A percentile compares a stretch with the other conserved stretches of the same genome.
Evolutionary conservation across 2,329 filamentous ascomycete species (phyloP).

Genomic region (Knufia petricola): DNA sequence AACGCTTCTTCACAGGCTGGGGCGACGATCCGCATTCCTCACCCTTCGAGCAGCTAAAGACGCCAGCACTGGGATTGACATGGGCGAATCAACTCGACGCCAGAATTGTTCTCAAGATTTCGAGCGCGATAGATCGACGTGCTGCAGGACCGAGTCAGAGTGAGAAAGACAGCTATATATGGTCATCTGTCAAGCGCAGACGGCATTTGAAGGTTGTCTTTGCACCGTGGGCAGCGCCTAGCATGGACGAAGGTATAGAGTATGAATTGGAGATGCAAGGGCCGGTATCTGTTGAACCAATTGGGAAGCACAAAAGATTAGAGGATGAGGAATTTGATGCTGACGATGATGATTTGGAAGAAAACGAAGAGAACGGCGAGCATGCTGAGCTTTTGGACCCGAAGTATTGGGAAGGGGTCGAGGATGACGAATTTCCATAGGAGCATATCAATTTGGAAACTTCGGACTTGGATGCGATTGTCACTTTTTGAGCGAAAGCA

Average conservation of each 20-base stretch:
- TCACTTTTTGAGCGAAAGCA: too few species aligned
- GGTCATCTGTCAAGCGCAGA: conserved; percentile 36
- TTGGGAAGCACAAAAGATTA: conserved; percentile 2
- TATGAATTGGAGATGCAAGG: conserved; percentile 19
- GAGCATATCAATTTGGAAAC: too few species aligned
- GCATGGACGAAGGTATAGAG: conserved; percentile 7
- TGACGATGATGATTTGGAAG: not conserved
- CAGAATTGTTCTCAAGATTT: conserved; percentile 70
- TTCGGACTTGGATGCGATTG: too few species aligned
- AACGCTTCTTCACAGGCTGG: conserved; percentile 94
- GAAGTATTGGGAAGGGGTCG: conserved; percentile 3
- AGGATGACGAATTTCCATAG: conserved; percentile 4
- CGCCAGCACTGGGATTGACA: conserved; percentile 73
- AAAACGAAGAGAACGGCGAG: not conserved
- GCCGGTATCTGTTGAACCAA: conserved; percentile 11
- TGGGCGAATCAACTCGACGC: conserved; percentile 85
- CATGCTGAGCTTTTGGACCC: conserved; percentile 3
- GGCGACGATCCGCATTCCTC: conserved; percentile 50
- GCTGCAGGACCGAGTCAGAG: too few species aligned
- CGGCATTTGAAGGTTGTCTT: conserved; percentile 86
- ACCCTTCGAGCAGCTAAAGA: conserved; percentile 49
- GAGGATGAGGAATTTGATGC: conserved; percentile 13
- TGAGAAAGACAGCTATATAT: conserved; percentile 21
- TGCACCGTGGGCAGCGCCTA: conserved; percentile 55
- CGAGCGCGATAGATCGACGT: conserved; percentile 26